Conservation (phyloP, 2,329 filamentous ascomycete species). For the Aaosphaeria pasadenensis region DNA sequence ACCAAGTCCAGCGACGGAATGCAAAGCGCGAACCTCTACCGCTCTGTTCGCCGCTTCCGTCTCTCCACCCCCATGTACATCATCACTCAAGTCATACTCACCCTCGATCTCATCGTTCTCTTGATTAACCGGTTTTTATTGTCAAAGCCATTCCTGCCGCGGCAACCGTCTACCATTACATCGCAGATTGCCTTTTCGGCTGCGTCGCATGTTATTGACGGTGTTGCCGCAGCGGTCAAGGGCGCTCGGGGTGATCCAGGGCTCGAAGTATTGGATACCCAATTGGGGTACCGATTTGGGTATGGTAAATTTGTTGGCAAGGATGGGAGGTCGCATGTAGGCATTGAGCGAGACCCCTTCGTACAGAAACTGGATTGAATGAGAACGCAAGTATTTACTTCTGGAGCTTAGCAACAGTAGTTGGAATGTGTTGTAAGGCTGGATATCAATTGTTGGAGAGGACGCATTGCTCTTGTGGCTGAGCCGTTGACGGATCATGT, state of each 20-base stretch:
- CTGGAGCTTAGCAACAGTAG: not conserved
- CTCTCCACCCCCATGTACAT: not conserved
- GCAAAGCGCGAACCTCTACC: not conserved
- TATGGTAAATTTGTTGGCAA: slow-evolving; percentile 51
- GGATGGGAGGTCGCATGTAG: slow-evolving; percentile 49
- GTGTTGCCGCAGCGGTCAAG: not conserved
- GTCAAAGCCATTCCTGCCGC: not conserved
- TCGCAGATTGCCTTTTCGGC: not conserved
- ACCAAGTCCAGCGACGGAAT: not conserved
- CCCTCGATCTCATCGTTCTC: not conserved
- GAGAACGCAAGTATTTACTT: not conserved
- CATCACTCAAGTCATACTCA: not conserved
- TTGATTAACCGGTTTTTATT: not conserved
- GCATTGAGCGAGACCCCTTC: slow-evolving; percentile 51
- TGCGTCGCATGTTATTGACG: not conserved
- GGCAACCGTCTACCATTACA: not conserved
- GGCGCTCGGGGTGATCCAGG: not conserved
- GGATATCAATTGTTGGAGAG: too few species aligned
- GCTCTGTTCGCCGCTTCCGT: not conserved
- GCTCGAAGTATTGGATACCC: not conserved
- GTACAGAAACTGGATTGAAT: slow-evolving; percentile 3
- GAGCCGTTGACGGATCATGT: too few species aligned
- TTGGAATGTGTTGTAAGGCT: too few species aligned
- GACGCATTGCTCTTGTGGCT: too few species aligned
- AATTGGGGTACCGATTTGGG: slow-evolving; percentile 31